Evolutionary conservation across 768 basidiomycete species (phyloP).

Genomic region (Pluteus cervinus): DNA sequence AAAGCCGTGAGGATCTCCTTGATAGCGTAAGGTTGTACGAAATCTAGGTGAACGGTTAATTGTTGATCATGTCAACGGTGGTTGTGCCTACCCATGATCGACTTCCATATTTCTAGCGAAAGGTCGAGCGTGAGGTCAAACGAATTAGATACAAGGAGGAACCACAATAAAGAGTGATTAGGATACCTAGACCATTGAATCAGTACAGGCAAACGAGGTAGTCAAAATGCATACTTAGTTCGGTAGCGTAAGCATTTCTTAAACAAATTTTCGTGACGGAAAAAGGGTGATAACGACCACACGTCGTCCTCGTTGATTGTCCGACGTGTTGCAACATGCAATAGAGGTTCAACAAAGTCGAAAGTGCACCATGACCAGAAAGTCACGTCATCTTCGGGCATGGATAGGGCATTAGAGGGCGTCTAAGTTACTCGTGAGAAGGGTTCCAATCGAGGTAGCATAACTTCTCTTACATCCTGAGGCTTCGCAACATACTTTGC

Average conservation of each 20-base stretch:
- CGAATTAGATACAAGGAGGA: constrained; percentile 61
- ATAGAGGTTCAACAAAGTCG: constrained; percentile 58
- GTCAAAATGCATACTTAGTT: constrained; percentile 22
- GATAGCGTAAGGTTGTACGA: constrained; percentile 60
- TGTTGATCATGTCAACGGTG: constrained; percentile 4
- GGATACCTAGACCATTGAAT: constrained; percentile 35
- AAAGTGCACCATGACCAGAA: constrained; percentile 65
- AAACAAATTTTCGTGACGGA: constrained; percentile 64
- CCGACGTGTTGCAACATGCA: constrained; percentile 41
- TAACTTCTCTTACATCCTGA: constrained; percentile 34
- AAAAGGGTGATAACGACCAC: constrained; percentile 63
- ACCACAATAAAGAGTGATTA: constrained; percentile 51
- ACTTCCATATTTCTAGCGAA: constrained; percentile 53
- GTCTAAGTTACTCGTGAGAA: constrained; percentile 24
- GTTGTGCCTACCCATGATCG: constrained; percentile 36
- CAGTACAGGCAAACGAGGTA: not conserved
- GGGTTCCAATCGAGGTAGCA: not conserved
- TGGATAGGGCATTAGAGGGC: constrained; percentile 42
- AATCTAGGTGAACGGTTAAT: constrained; percentile 32
- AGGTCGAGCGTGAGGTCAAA: constrained; percentile 61
- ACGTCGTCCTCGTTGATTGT: constrained; percentile 49
- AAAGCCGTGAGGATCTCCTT: constrained; percentile 54
- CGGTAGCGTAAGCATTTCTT: constrained; percentile 54
- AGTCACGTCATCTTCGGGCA: constrained; percentile 59
- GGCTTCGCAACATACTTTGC: constrained; percentile 42